Evolutionary conservation across 1,139 yeast species (phyloP).

Genomic region (Scheffersomyces stambukii): DNA sequence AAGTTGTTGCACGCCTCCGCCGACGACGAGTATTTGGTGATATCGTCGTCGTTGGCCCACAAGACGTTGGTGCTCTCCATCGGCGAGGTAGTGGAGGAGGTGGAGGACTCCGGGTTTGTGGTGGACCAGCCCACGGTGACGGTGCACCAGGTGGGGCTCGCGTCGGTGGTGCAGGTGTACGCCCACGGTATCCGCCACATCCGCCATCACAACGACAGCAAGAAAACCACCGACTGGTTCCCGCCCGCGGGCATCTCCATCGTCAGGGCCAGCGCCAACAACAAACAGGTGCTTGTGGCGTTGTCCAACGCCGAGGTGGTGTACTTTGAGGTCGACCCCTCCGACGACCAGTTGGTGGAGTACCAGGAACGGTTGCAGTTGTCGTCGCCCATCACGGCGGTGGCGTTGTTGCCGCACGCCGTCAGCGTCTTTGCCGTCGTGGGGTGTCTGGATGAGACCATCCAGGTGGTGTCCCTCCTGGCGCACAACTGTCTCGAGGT

Average conservation of each 20-base stretch:
- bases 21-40: constrained; percentile 61
- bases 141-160: constrained; percentile 64
- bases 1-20: constrained; percentile 39
- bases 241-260: constrained; percentile 80
- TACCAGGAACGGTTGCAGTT: constrained; percentile 61
- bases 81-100: constrained; percentile 79
- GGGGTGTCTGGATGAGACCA: constrained; percentile 68
- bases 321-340: constrained; percentile 74
- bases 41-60: constrained; percentile 53
- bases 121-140: constrained; percentile 59
- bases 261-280: constrained; percentile 55
- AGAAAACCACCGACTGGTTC: constrained; percentile 60
- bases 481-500: constrained; percentile 60
- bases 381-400: constrained; percentile 44
- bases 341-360: constrained; percentile 63
- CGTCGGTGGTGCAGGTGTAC: constrained; percentile 70
- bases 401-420: constrained; percentile 48
- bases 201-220: constrained; percentile 17
- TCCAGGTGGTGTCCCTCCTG: constrained; percentile 66
- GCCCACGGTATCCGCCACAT: constrained; percentile 70
- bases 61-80: constrained; percentile 73
- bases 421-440: constrained; percentile 58
- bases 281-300: constrained; percentile 65
- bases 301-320: constrained; percentile 71
- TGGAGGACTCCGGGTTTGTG: constrained; percentile 59